A percentile compares a stretch with the other conserved stretches of the same genome.
Conservation (phyloP, 2,329 filamentous ascomycete species). For the Neophaeococcomyces mojaviensis region DNA sequence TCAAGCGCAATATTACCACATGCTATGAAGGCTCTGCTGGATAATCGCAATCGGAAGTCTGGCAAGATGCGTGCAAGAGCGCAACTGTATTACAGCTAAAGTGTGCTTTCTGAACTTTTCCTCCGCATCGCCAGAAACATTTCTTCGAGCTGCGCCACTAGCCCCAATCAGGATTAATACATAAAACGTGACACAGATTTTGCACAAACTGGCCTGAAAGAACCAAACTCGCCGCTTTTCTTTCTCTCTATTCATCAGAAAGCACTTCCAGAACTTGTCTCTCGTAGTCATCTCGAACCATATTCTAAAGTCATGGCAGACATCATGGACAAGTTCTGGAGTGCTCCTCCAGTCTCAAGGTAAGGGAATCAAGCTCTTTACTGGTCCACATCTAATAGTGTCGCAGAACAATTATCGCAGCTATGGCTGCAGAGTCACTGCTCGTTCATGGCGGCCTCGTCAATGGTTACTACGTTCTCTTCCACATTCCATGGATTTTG, state of each 20-base stretch:
- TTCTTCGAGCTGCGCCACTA: conserved; percentile 1
- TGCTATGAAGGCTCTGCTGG: not conserved
- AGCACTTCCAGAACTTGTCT: conserved; percentile 8
- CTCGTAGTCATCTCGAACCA: not conserved
- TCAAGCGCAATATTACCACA: not conserved
- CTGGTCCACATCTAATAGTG: conserved; percentile 40
- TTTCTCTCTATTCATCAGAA: not conserved
- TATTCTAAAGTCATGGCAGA: conserved; percentile 6
- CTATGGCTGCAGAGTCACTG: conserved; percentile 56
- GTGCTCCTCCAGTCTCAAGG: conserved; percentile 60
- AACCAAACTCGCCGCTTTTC: not conserved
- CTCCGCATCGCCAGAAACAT: conserved; percentile 4
- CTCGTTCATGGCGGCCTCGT: conserved; percentile 53
- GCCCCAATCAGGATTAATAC: not conserved
- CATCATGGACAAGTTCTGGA: conserved; percentile 56
- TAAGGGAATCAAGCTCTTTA: conserved; percentile 32
- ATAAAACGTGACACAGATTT: conserved; percentile 3
- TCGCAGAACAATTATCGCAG: conserved; percentile 59
- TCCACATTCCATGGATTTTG: conserved; percentile 47
- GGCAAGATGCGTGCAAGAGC: not conserved
- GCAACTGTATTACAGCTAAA: not conserved
- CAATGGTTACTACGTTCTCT: conserved; percentile 35
- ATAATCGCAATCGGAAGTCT: not conserved
- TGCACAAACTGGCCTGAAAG: conserved; percentile 2
- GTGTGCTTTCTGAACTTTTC: conserved; percentile 5